Evolutionary conservation across 2,329 filamentous ascomycete species (phyloP).

Genomic region (Claviceps sorghi): DNA sequence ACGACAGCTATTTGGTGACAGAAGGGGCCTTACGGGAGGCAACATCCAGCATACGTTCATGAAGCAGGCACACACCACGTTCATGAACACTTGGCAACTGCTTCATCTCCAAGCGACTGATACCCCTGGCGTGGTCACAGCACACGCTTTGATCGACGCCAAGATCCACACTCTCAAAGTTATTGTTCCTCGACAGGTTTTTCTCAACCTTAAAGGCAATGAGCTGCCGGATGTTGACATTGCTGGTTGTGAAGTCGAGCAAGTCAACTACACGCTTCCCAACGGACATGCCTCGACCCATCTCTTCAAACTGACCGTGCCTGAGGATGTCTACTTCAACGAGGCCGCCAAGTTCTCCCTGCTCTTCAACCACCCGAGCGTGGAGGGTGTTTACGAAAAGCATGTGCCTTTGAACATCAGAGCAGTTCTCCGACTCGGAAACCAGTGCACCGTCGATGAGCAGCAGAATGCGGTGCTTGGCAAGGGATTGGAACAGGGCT

Average conservation of each 20-base stretch:
- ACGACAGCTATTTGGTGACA: constrained; percentile 85
- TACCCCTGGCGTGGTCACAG: constrained; percentile 70
- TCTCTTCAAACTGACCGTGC: constrained; percentile 83
- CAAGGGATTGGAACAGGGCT: constrained; percentile 83
- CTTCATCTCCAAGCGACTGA: constrained; percentile 75
- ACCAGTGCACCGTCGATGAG: constrained; percentile 85
- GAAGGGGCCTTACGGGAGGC: constrained; percentile 34
- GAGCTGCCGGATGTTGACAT: constrained; percentile 83
- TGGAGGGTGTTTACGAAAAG: constrained; percentile 95
- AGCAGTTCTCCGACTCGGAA: constrained; percentile 79
- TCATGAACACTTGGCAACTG: constrained; percentile 89
- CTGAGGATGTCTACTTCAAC: constrained; percentile 74
- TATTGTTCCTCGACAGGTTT: constrained; percentile 77
- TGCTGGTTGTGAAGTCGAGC: constrained; percentile 74
- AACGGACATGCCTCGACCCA: constrained; percentile 91
- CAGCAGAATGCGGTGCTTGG: constrained; percentile 80
- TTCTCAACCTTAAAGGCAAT: constrained; percentile 77
- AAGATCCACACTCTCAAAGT: constrained; percentile 83
- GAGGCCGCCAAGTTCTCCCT: constrained; percentile 70
- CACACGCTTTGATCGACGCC: constrained; percentile 82
- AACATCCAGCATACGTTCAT: constrained; percentile 62
- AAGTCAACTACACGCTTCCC: constrained; percentile 82
- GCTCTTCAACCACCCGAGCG: constrained; percentile 81
- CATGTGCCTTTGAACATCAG: constrained; percentile 77
- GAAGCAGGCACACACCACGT: constrained; percentile 80